Conservation (phyloP, 108 stramenopile species). For the Cyclotella distinguenda region DNA sequence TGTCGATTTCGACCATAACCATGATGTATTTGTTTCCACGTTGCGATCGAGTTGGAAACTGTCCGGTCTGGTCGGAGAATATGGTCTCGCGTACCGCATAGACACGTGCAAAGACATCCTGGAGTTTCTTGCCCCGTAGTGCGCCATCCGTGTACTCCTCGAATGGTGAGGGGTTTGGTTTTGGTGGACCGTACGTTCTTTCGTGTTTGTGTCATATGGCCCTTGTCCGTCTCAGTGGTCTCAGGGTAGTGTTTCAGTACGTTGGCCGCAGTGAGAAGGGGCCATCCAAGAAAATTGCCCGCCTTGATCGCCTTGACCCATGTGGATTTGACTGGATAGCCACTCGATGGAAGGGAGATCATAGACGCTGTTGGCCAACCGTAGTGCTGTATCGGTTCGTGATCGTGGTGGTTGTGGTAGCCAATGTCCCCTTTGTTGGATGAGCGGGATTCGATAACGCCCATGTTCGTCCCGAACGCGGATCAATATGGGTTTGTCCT, state of each 20-base stretch:
- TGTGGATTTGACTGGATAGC: slow-evolving; percentile 6
- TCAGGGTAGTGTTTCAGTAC: slow-evolving; percentile 21
- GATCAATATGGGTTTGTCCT: slow-evolving; percentile 16
- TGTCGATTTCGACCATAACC: slow-evolving; percentile 30
- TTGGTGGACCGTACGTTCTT: slow-evolving; percentile 28
- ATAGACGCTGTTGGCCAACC: slow-evolving; percentile 23
- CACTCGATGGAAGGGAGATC: slow-evolving; percentile 20
- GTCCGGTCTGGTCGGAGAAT: slow-evolving; percentile 30
- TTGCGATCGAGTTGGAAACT: slow-evolving; percentile 4
- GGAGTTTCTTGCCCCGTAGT: slow-evolving; percentile 8
- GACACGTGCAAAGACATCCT: slow-evolving; percentile 9
- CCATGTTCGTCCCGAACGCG: slow-evolving; percentile 19
- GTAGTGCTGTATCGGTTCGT: not conserved
- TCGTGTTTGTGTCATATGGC: slow-evolving; percentile 12
- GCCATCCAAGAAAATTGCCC: slow-evolving; percentile 26
- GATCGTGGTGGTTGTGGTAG: not conserved
- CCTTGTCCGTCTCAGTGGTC: slow-evolving; percentile 16
- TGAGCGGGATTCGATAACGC: slow-evolving; percentile 14
- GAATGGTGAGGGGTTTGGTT: slow-evolving; percentile 1
- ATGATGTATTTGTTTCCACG: slow-evolving; percentile 21
- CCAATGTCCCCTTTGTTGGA: slow-evolving; percentile 13
- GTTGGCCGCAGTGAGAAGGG: slow-evolving; percentile 7
- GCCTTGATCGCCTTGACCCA: slow-evolving; percentile 3
- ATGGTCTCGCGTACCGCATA: slow-evolving; percentile 6
- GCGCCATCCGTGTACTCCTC: not conserved